A percentile compares a stretch with the other conserved stretches of the same genome.
These are phyloP conservation scores for Osmanthus fragrans DNA, from an alignment of 257 asterid genomes.

Conservation along the genomic window DNA sequence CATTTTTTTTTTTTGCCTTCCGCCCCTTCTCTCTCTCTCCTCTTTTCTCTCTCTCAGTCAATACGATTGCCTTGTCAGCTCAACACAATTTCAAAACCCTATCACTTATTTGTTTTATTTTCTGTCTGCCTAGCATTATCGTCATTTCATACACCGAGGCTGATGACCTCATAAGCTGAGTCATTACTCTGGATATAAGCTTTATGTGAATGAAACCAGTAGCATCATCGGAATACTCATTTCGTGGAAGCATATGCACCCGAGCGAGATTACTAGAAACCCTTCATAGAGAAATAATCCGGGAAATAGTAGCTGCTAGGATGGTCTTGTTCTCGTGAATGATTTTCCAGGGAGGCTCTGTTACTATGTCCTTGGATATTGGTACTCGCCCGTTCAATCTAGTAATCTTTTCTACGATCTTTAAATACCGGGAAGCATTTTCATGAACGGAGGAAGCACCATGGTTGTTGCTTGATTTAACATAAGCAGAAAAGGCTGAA, in stretches of 20 bases:
- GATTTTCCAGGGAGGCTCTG: conserved; percentile 31
- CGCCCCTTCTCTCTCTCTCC: no score
- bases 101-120: no score
- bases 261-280: conserved; percentile 48
- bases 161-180: conserved; percentile 55
- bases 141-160: conserved; percentile 49
- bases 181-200: conserved; percentile 54
- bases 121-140: no score
- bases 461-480: conserved; percentile 58
- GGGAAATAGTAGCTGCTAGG: conserved; percentile 44
- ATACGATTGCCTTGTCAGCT: no score
- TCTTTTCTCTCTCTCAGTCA: no score
- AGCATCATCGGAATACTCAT: conserved; percentile 42
- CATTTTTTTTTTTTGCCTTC: no score
- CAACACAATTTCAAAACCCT: no score
- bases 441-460: conserved; percentile 34
- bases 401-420: conserved; percentile 29
- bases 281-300: conserved; percentile 45
- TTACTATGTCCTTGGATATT: conserved; percentile 32
- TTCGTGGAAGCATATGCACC: conserved; percentile 40
- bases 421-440: conserved; percentile 32
- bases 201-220: conserved; percentile 40
- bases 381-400: conserved; percentile 23
- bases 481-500: conserved; percentile 86
- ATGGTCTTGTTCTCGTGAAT: conserved; percentile 37